Base-by-base conservation (phyloP, 306 rosid genomes). In the Albizia julibrissin region DNA sequence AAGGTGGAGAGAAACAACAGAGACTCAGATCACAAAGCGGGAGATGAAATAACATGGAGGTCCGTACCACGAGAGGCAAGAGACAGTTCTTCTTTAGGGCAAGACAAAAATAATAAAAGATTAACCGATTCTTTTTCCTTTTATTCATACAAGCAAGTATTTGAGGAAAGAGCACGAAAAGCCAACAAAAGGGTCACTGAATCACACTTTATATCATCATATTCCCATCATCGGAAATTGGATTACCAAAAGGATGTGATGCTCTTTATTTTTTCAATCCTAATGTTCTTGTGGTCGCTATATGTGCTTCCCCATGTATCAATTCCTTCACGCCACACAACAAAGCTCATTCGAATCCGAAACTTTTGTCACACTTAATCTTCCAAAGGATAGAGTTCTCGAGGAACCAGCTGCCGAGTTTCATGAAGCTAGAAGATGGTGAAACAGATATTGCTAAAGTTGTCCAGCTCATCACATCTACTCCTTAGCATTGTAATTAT, bases 181-280 rank as follows among this genome's bases (percentile, higher is more conserved):
- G 8, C 56, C 50, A 18, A 27, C 4, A 80, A 15, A 19, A 2
- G 9, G 37, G 34, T 16, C 42, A 59, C 40, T 2, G 50, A 14
- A 83, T 87, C 21, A 3, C 65, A 2, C 50, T 85, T 50, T 14
- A 56, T 2, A 5, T 44, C 58, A 73, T 85, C 66, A 42, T 83
- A 1, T 85, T 89, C 62, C 90, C 82, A 1, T 10, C 49, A 9
- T 22, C 72, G 34, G 50, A 85, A 33, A 73, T 62, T 0, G 89
- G 85, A 13, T 65, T 85, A 5, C 84, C 88, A 3, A 73, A 75
- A 42, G 88, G 85, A 4, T 79, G 76, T 26, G 90, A 87, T 66
- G 79, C 59, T n/a, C 10, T n/a, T n/a, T n/a, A n/a, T n/a, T n/a
- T n/a, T n/a, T 43, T 0, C 34, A 31, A 50, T 1, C 89, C 91